Percentiles rank a stretch among this genome's conserved stretches.
Conservation (phyloP, 345 rosid species). For the Ceriops decandra region DNA sequence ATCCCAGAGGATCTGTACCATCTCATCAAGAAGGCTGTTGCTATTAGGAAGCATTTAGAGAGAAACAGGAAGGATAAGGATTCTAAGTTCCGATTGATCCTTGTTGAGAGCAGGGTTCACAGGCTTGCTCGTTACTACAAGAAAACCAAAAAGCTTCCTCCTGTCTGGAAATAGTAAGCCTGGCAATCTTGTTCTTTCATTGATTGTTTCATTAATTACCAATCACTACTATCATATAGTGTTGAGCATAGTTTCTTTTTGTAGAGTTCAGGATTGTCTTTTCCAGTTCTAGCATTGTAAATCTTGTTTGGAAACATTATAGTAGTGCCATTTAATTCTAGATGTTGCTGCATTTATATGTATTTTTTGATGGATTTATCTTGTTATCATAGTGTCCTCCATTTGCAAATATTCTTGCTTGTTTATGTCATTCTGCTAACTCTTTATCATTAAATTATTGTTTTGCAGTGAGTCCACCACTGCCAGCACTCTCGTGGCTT, state of each 20-base stretch:
- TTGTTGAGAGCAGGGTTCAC: conserved; percentile 92
- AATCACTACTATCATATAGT: background rate
- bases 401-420: background rate
- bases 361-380: too few species aligned
- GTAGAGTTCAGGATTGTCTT: too few species aligned
- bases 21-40: conserved; percentile 88
- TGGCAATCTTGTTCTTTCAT: background rate
- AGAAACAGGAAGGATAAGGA: conserved; percentile 97
- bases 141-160: conserved; percentile 94
- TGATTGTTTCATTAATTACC: background rate
- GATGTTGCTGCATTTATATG: too few species aligned
- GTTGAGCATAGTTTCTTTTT: background rate
- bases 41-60: conserved; percentile 91
- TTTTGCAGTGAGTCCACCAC: conserved; percentile 62
- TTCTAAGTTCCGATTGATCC: conserved; percentile 81
- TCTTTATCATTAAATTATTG: background rate
- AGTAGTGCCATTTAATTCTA: too few species aligned
- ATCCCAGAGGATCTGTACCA: conserved; percentile 90
- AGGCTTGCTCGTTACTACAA: conserved; percentile 94
- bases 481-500: conserved; percentile 66
- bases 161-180: conserved; percentile 88
- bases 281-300: too few species aligned
- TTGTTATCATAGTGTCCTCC: background rate
- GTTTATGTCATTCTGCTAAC: background rate
- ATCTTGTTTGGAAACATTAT: too few species aligned